Evolutionary conservation across 2,329 filamentous ascomycete species (phyloP), one percentile per base, ranked within the genome.

Genomic region (Xylaria sp.): DNA sequence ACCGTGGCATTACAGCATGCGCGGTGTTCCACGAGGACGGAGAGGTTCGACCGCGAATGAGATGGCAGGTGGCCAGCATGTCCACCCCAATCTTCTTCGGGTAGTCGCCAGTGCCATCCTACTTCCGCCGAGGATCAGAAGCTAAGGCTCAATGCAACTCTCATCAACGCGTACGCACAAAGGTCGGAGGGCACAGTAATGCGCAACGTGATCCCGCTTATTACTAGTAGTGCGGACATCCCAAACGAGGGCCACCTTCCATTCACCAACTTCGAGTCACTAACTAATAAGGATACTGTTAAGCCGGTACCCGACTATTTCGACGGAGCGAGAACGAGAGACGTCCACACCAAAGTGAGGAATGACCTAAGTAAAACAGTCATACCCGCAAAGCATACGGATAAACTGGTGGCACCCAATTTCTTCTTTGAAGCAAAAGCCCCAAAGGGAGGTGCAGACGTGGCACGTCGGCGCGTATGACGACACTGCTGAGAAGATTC

Each of bases 311-410:
- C 63, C 5, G 59, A 65, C 35, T 49, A 38, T 28, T 65, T 46
- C 51, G 38, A 65, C 15, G 60, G 63, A 9, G 28, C 52, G 15
- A 56, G 35, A 11, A 9, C 23, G 11, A 1, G 17, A 17, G 49
- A 63, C 6, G 11, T 63, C 28, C 11, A 60, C 15, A 4, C 21
- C n/a, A 35, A 56, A 51, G 45, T 60, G 14, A 37, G 25, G 40
- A 51, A 60, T 14, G 37, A 60, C n/a, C 46, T 70, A 23, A 53
- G 37, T 42, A 37, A 35, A n/a, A 40, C 62, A n/a, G 67, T 70
- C 28, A 64, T 71, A 17, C 60, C 54, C 43, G 66, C 68, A 54
- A 71, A 62, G 21, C 55, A 64, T 7, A 37, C 47, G 3, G 25
- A 42, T 14, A 37, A 15, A 28, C 70, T 66, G 2, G 60, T 67